These are phyloP conservation scores for Apiospora rasikravindrae DNA, from an alignment of 2,329 filamentous ascomycete genomes.

Conservation along the genomic window DNA sequence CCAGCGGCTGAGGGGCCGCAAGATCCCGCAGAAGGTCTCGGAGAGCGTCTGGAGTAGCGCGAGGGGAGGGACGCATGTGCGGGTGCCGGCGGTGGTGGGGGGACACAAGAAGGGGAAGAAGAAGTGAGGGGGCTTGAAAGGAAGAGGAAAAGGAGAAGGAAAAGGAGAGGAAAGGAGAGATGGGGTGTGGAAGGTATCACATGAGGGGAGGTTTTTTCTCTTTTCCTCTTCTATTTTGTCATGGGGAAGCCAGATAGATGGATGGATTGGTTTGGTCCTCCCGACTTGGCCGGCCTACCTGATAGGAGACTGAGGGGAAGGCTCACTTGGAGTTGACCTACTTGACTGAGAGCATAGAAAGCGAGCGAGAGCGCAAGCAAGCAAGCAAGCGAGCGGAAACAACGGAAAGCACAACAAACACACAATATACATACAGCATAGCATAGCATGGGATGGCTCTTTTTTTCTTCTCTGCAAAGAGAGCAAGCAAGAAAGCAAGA, in stretches of 20 bases:
- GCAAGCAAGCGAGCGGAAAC: too few species aligned
- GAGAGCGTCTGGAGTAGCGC: conserved; percentile 80
- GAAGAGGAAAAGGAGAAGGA: not conserved
- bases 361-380: not conserved
- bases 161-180: not conserved
- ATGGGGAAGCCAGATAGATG: not conserved
- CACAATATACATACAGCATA: not conserved
- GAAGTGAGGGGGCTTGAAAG: not conserved
- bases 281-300: not conserved
- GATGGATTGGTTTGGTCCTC: too few species aligned
- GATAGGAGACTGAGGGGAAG: not conserved
- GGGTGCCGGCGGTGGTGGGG: not conserved
- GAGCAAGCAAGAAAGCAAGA: too few species aligned
- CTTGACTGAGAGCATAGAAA: not conserved
- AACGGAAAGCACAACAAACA: not conserved
- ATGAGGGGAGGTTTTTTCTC: too few species aligned
- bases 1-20: conserved; percentile 78
- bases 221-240: not conserved
- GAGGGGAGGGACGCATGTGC: conserved; percentile 29
- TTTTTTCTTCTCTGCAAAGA: too few species aligned
- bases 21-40: conserved; percentile 72
- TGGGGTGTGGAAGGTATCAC: too few species aligned
- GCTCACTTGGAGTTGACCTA: not conserved
- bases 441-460: not conserved
- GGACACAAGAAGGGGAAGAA: not conserved